Evolutionary conservation across 768 basidiomycete genomes (phyloP), one percentile per base, ranked within the genome.

Genomic region (Mycena crocata): DNA sequence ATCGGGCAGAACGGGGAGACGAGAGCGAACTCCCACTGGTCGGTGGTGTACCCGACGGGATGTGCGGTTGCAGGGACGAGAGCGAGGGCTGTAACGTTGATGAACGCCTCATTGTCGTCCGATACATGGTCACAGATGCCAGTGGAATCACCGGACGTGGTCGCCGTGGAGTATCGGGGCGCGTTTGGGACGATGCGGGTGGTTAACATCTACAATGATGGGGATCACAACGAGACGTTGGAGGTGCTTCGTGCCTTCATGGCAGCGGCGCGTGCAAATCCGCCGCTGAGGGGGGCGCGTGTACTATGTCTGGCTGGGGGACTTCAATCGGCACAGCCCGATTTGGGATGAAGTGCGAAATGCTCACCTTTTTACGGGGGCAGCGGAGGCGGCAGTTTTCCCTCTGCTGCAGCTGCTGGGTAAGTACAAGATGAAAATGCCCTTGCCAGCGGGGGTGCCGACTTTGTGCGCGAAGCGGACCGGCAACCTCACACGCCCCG

Each of bases 31-130:
- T 21, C 30, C 3, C 49, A 51, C 14, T 51, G 49, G 49, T 32
- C 30, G 31, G 49, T 51, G 49, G 49, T 32, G 49, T 51, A 51
- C 52, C n/a, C n/a, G n/a, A n/a, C n/a, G n/a, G n/a, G n/a, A n/a
- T n/a, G n/a, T n/a, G n/a, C n/a, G n/a, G n/a, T n/a, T n/a, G n/a
- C n/a, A n/a, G n/a, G 54, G n/a, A n/a, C n/a, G n/a, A n/a, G n/a
- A n/a, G n/a, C n/a, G n/a, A n/a, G n/a, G n/a, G n/a, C n/a, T n/a
- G 54, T 55, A 17, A 55, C 26, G 9, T 28, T 55, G 54, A 39
- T 55, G 37, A 55, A 55, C 15, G 30, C 54, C 15, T 26, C 54
- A 8, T 5, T 55, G 28, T 28, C 54, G 9, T 40, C 37, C 6
- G 54, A 30, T 4, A 5, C 39, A 3, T 55, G 54, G 54, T 55